A percentile compares a stretch with the other conserved stretches of the same genome.
Conservation (phyloP, 2,329 filamentous ascomycete genomes). For the Cladophialophora immunda region DNA sequence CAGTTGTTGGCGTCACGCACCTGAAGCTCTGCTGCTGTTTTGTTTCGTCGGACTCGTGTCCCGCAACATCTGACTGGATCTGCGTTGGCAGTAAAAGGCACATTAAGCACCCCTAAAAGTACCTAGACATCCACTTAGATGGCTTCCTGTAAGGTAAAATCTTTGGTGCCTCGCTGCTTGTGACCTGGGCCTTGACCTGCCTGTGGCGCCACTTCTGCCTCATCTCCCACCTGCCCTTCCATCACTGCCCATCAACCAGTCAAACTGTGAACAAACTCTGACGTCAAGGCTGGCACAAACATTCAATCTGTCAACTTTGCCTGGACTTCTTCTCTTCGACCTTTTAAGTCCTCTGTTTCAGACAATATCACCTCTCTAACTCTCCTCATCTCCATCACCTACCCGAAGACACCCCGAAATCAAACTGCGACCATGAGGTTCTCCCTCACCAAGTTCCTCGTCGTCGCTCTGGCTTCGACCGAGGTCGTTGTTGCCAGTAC, state of each 20-base stretch:
- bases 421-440: conserved; percentile 74
- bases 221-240: conserved; percentile 7
- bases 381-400: conserved; percentile 10
- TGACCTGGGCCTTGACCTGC: conserved; percentile 7
- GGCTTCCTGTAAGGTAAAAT: not conserved
- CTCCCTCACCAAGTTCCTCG: conserved; percentile 70
- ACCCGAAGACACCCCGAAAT: conserved; percentile 1
- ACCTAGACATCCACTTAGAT: not conserved
- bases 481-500: conserved; percentile 75
- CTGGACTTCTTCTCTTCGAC: conserved; percentile 16
- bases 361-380: not conserved
- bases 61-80: conserved; percentile 16
- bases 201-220: conserved; percentile 18
- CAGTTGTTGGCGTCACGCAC: conserved; percentile 20
- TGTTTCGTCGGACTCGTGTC: conserved; percentile 26
- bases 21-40: not conserved
- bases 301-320: conserved; percentile 12
- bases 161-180: not conserved
- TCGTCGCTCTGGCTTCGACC: conserved; percentile 73
- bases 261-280: conserved; percentile 23
- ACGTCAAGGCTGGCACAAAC: conserved; percentile 31
- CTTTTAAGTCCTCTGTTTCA: conserved; percentile 20
- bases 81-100: no score
- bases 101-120: no score
- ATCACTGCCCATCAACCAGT: conserved; percentile 4